Evolutionary conservation across 805 yeast species (phyloP).

Genomic region (Metschnikowia baotianmanensis): DNA sequence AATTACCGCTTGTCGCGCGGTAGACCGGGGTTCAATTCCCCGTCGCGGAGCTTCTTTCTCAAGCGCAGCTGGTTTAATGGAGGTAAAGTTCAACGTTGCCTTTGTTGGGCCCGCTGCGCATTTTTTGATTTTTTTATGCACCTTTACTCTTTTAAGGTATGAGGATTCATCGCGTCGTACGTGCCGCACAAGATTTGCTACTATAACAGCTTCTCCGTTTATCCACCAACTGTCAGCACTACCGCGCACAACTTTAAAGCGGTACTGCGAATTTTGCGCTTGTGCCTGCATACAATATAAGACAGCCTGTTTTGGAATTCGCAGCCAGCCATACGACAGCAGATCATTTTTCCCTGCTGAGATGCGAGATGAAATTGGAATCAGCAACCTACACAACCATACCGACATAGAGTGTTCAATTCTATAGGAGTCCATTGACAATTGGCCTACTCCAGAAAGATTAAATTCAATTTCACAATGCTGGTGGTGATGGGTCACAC

Average conservation of each 20-base stretch:
- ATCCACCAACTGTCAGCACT: no score
- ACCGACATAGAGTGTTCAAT: neutral
- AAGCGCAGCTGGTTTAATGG: conserved; percentile 22
- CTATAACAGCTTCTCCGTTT: no score
- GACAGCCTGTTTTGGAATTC: conserved; percentile 10
- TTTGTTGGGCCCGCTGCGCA: no score
- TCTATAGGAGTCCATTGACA: neutral
- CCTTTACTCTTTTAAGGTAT: no score
- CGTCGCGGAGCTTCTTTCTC: neutral
- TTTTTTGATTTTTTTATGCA: no score
- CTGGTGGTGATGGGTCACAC: conserved; percentile 13
- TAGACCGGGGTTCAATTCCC: neutral
- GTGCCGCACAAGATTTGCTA: no score
- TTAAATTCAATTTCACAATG: conserved; percentile 3
- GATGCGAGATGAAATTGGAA: conserved; percentile 3
- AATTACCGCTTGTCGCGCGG: neutral
- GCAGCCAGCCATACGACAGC: conserved; percentile 15
- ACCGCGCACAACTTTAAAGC: neutral
- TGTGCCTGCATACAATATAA: conserved; percentile 4
- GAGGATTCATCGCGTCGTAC: no score
- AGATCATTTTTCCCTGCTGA: conserved; percentile 1
- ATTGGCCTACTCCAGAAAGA: neutral
- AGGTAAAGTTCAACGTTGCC: conserved; percentile 23
- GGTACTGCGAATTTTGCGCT: neutral
- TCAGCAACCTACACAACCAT: neutral